Conservation (phyloP, 2,329 filamentous ascomycete genomes). For the Lachnellula arida region DNA sequence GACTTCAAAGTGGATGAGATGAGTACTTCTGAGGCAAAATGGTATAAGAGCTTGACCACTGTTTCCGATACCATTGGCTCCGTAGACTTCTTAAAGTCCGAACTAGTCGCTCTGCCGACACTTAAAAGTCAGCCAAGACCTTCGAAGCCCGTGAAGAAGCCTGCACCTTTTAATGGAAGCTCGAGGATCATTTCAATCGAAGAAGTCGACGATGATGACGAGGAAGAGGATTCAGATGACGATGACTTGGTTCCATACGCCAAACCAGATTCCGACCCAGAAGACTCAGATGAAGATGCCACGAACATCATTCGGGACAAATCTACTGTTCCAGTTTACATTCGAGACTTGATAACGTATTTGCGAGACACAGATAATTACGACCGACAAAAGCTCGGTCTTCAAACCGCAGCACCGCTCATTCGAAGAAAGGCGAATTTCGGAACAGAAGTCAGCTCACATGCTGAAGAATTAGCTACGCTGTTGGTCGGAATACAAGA, state of each 20-base stretch:
- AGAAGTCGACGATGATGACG: conserved; percentile 56
- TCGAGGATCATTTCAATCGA: conserved; percentile 51
- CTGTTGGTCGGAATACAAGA: conserved; percentile 78
- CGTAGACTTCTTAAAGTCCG: conserved; percentile 43
- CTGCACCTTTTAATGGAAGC: conserved; percentile 26
- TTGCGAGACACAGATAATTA: conserved; percentile 78
- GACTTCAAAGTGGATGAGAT: conserved; percentile 82
- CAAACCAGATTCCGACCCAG: conserved; percentile 82
- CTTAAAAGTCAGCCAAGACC: conserved; percentile 11
- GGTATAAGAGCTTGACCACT: conserved; percentile 65
- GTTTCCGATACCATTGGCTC: conserved; percentile 60
- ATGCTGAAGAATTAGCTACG: conserved; percentile 74
- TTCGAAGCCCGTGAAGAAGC: conserved; percentile 30
- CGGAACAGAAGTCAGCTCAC: conserved; percentile 80
- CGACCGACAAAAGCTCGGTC: conserved; percentile 75
- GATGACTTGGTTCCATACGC: conserved; percentile 64
- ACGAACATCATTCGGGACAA: conserved; percentile 82
- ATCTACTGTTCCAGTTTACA: conserved; percentile 79
- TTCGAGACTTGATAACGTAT: conserved; percentile 75
- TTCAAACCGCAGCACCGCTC: conserved; percentile 70
- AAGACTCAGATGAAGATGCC: conserved; percentile 91
- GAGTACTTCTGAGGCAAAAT: conserved; percentile 64
- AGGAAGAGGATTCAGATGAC: conserved; percentile 40
- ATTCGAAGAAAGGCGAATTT: conserved; percentile 87
- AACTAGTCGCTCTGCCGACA: conserved; percentile 15